Percentiles rank a stretch among this genome's conserved stretches.
Evolutionary conservation across 495 filamentous ascomycete species (phyloP).

Genomic region (Aspergillus steynii): DNA sequence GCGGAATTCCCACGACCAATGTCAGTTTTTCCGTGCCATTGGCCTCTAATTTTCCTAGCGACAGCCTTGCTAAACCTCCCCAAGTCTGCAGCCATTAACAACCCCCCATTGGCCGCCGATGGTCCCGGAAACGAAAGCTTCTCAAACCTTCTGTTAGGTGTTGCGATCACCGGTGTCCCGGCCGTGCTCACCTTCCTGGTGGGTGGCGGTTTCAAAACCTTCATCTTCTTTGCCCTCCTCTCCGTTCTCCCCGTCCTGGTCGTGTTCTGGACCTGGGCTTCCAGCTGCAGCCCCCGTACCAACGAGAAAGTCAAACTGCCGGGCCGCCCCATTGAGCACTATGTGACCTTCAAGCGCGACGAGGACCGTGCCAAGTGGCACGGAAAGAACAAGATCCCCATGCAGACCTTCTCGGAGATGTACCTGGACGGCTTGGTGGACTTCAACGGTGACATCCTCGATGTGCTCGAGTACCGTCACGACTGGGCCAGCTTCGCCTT

Average conservation of each 20-base stretch:
- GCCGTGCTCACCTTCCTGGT: slow-evolving; percentile 66
- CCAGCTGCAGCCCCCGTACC: slow-evolving; percentile 66
- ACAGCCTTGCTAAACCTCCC: slow-evolving; percentile 26
- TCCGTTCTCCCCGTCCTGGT: slow-evolving; percentile 66
- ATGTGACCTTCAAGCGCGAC: slow-evolving; percentile 79
- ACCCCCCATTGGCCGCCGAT: slow-evolving; percentile 80
- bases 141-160: slow-evolving; percentile 63
- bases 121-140: slow-evolving; percentile 68
- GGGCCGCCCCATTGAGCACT: slow-evolving; percentile 79
- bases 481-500: slow-evolving; percentile 87
- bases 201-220: slow-evolving; percentile 70
- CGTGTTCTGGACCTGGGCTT: slow-evolving; percentile 69
- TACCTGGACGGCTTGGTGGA: slow-evolving; percentile 85
- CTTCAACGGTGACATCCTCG: slow-evolving; percentile 81
- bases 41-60: slow-evolving; percentile 3
- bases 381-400: slow-evolving; percentile 77
- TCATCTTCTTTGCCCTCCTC: slow-evolving; percentile 67
- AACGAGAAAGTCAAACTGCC: slow-evolving; percentile 77
- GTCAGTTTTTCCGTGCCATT: slow-evolving; percentile 46
- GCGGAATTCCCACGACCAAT: slow-evolving; percentile 71
- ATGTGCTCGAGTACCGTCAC: slow-evolving; percentile 79
- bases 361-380: slow-evolving; percentile 70
- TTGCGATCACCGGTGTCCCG: slow-evolving; percentile 61
- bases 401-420: slow-evolving; percentile 87
- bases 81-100: slow-evolving; percentile 76